phyloP scores from a whole-genome alignment of 2,329 filamentous ascomycete genomes.

The Arthrobotrys megalospora region DNA sequence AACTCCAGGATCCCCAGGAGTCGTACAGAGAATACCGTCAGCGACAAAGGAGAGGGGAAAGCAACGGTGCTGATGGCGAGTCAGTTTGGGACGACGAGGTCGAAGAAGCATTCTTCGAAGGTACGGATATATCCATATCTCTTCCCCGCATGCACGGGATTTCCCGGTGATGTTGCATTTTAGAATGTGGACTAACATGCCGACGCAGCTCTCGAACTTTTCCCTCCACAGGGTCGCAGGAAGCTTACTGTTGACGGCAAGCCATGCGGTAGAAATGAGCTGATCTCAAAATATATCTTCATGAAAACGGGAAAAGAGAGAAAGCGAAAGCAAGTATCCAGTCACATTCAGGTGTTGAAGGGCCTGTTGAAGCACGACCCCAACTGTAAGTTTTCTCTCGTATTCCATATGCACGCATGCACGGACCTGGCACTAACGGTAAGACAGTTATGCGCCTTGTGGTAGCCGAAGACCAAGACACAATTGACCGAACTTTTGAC shows the following conservation, averaged over 20 bases:
- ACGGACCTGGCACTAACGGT: slow-evolving; percentile 55
- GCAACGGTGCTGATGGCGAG: slow-evolving; percentile 73
- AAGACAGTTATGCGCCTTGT: slow-evolving; percentile 60
- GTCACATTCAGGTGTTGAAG: slow-evolving; percentile 80
- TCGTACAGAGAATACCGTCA: slow-evolving; percentile 78
- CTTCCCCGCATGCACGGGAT: slow-evolving; percentile 7
- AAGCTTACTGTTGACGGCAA: slow-evolving; percentile 78
- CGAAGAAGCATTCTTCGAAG: slow-evolving; percentile 78
- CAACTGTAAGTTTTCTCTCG: slow-evolving; percentile 72
- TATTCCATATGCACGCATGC: slow-evolving; percentile 24
- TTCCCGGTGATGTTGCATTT: slow-evolving; percentile 37
- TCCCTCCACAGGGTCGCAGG: slow-evolving; percentile 77
- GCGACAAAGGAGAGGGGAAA: slow-evolving; percentile 74
- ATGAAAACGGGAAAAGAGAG: slow-evolving; percentile 67
- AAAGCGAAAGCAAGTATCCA: slow-evolving; percentile 77
- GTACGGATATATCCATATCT: slow-evolving; percentile 68
- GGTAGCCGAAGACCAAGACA: slow-evolving; percentile 60
- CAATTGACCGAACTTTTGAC: slow-evolving; percentile 59
- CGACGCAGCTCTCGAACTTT: slow-evolving; percentile 74
- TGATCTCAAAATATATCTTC: slow-evolving; percentile 79
- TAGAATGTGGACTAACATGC: slow-evolving; percentile 11
- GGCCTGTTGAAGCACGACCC: slow-evolving; percentile 76
- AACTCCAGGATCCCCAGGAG: slow-evolving; percentile 71
- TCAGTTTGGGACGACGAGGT: slow-evolving; percentile 76
- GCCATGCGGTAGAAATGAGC: slow-evolving; percentile 78